Evolutionary conservation across 192 early-diverging fungal genomes (phyloP).

Genomic region (Coemansia sp.): DNA sequence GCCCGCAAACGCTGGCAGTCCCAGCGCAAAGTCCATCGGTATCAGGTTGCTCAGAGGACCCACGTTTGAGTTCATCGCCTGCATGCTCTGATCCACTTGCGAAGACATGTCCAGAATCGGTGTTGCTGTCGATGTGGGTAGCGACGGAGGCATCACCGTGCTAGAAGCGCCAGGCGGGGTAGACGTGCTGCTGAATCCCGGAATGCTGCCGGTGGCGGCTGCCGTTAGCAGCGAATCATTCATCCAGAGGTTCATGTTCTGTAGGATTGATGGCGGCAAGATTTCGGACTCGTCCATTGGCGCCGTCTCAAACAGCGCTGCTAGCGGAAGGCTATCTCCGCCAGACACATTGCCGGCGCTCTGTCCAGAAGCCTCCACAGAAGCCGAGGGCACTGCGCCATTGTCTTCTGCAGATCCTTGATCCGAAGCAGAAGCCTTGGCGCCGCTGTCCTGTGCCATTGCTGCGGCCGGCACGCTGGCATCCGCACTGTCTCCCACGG

Average conservation of each 20-base stretch:
- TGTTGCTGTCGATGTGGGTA: conserved; percentile 10
- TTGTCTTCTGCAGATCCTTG: conserved; percentile 6
- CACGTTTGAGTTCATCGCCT: not conserved
- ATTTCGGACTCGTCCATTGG: conserved; percentile 50
- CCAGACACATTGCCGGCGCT: conserved; percentile 5
- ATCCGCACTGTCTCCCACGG: not conserved
- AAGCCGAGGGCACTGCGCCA: not conserved
- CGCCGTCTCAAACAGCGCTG: conserved; percentile 39
- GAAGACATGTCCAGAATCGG: not conserved
- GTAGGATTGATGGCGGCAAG: conserved; percentile 46
- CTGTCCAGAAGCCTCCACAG: not conserved
- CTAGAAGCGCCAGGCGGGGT: not conserved
- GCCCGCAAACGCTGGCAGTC: conserved; percentile 20
- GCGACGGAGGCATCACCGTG: not conserved
- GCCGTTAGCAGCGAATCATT: conserved; percentile 50
- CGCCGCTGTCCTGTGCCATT: conserved; percentile 3
- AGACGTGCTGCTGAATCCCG: not conserved
- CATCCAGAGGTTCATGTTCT: conserved; percentile 54
- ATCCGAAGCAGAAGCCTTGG: not conserved
- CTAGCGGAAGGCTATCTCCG: conserved; percentile 41
- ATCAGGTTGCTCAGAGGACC: conserved; percentile 20
- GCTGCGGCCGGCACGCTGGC: not conserved
- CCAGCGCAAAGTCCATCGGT: conserved; percentile 51
- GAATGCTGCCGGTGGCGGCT: not conserved
- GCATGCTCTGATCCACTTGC: not conserved